Evolutionary conservation across 805 yeast species (phyloP), one percentile per base, ranked within the genome.

Genomic region (Pichia rugopelliculosa): DNA sequence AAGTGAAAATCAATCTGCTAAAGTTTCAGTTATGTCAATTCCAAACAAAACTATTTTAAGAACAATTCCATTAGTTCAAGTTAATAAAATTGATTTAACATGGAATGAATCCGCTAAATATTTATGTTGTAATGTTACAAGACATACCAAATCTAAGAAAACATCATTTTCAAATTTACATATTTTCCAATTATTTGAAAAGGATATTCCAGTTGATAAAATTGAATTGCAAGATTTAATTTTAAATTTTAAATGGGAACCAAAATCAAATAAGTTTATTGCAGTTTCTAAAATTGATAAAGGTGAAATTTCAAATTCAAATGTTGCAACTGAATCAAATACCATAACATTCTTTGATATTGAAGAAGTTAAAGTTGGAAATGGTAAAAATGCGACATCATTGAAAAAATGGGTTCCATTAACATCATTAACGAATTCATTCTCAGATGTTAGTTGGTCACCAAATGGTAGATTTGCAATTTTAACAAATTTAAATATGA

Each of bases 131-230:
- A 88, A 87, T 72, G 96, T 93, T 57, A 96, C 90, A 68, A 87
- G 98, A 71, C 96, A 89, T 70, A 87, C 97, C 48, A 93, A 93
- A 70, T 84, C 96, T 43, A 87, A 84, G 67, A 93, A 95, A 78
- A 87, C 96, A 20, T 68, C 83, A 45, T 89, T 88, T 76, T 82
- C 96, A 49, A 88, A 88, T 65, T 76, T 93, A 66, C 98, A 93
- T 70, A 84, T 93, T 63, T 87, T 91, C 77, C 84, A 87, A 61
- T 69, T 89, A 49, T 74, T 75, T 51, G 99, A 91, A 69, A 87
- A 80, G 69, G 95, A 86, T 60, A 79, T 91, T 57, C 98, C 99
- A 27, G 96, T 90, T 51, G 97, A 90, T 64, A 91, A 88, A 57
- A 74, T 93, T 56, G 99, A 93, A 70, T 76, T 90, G 63, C 87